These are phyloP conservation scores for Saccharomycopsis fibuligera DNA, from an alignment of 805 yeast genomes.

Conservation along the genomic window DNA sequence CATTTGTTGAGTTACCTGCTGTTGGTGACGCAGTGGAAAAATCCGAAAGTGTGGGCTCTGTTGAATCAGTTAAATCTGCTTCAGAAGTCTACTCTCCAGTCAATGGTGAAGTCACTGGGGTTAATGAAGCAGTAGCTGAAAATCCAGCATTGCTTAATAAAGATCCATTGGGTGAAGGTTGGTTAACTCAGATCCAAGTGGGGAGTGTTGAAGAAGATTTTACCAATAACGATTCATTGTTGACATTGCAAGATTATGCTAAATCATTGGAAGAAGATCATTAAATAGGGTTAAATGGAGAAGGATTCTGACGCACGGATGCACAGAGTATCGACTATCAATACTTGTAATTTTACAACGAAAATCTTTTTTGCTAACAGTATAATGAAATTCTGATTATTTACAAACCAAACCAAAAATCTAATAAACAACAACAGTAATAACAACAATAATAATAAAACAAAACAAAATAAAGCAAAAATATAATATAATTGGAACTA, in stretches of 20 bases:
- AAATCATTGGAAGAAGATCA: conserved; percentile 47
- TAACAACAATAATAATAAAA: too few relatives aligned
- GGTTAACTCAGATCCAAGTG: conserved; percentile 78
- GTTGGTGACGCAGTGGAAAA: conserved; percentile 51
- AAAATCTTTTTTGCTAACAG: too few relatives aligned
- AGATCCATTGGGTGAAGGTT: conserved; percentile 92
- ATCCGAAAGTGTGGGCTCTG: conserved; percentile 87
- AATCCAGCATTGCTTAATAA: conserved; percentile 73
- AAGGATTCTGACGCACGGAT: too few relatives aligned
- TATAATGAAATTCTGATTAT: too few relatives aligned
- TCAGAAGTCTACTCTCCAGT: conserved; percentile 89
- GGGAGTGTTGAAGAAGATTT: conserved; percentile 39
- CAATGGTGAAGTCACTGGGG: conserved; percentile 65
- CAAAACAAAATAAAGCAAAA: not conserved
- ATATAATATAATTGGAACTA: not conserved
- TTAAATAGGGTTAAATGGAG: too few relatives aligned
- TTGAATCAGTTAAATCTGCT: conserved; percentile 92
- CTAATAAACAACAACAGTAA: too few relatives aligned
- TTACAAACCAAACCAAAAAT: too few relatives aligned
- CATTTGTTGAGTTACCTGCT: conserved; percentile 86
- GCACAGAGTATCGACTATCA: too few relatives aligned
- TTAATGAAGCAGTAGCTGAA: conserved; percentile 59
- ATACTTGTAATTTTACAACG: too few relatives aligned
- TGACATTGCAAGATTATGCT: conserved; percentile 52
- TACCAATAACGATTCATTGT: conserved; percentile 37